Evolutionary conservation across 176 grass and related monocot genomes (phyloP).

Genomic region (Triticum timopheevii): DNA sequence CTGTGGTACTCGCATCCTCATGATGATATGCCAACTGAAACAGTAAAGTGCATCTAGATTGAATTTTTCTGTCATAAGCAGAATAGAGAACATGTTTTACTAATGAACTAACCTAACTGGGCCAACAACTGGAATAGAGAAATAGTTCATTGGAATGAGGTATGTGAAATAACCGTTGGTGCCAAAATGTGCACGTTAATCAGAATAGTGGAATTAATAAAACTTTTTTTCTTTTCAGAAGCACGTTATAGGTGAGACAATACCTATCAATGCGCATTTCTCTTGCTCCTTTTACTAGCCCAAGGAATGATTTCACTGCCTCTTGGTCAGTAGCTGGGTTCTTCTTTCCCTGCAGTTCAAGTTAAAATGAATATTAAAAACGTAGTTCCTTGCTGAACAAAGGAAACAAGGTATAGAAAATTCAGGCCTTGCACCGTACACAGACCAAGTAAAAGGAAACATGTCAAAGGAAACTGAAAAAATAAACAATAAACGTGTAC

Average conservation of each 20-base stretch:
- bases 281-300: slow-evolving; percentile 54
- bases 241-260: background rate
- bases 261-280: slow-evolving; percentile 94
- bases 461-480: background rate
- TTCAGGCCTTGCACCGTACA: background rate
- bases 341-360: slow-evolving; percentile 86
- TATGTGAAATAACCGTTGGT: background rate
- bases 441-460: background rate
- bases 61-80: background rate
- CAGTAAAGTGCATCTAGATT: slow-evolving; percentile 12
- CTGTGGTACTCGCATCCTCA: slow-evolving; percentile 79
- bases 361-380: background rate
- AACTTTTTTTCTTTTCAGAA: background rate
- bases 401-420: background rate
- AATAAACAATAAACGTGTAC: background rate
- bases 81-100: background rate
- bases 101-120: background rate
- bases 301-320: slow-evolving; percentile 72
- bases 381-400: background rate
- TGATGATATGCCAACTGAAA: slow-evolving; percentile 97
- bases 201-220: background rate
- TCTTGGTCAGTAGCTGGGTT: slow-evolving; percentile 77
- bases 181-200: background rate
- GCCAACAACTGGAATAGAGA: background rate
- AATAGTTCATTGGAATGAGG: background rate